phyloP scores from a whole-genome alignment of 1,139 yeast species.

The Lodderomyces metapsilosis region DNA sequence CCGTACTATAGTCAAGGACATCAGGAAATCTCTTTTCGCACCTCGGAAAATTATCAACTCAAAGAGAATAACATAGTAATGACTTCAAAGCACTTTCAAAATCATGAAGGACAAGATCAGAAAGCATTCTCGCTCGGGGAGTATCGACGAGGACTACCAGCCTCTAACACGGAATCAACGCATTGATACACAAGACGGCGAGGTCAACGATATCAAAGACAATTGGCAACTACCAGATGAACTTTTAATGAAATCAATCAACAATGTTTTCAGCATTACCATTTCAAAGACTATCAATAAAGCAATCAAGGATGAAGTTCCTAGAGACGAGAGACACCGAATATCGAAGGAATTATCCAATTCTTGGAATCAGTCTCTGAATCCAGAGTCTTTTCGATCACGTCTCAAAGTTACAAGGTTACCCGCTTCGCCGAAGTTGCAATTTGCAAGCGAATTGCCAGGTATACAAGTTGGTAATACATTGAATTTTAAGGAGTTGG shows the following conservation, averaged over 20 bases:
- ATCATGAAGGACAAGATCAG: too few relatives aligned
- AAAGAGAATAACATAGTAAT: too few relatives aligned
- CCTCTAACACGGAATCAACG: too few relatives aligned
- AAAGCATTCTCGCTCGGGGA: too few relatives aligned
- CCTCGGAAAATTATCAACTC: too few relatives aligned
- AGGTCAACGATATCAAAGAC: too few relatives aligned
- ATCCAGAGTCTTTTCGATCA: constrained; percentile 29
- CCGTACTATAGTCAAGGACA: too few relatives aligned
- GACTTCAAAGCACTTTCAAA: too few relatives aligned
- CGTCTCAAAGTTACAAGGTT: constrained; percentile 33
- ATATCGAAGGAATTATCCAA: constrained; percentile 19
- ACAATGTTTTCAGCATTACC: constrained; percentile 30
- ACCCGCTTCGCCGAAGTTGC: constrained; percentile 26
- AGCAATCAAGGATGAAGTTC: background rate
- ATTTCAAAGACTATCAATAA: constrained; percentile 29
- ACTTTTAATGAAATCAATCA: constrained; percentile 22
- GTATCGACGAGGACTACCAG: too few relatives aligned
- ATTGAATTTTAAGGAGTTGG: constrained; percentile 32
- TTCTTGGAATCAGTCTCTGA: constrained; percentile 30
- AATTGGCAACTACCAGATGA: constrained; percentile 33
- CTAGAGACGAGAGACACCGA: constrained; percentile 10
- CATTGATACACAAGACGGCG: too few relatives aligned
- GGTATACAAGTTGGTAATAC: constrained; percentile 24
- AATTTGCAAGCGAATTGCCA: constrained; percentile 17
- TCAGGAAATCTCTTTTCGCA: too few relatives aligned